Conservation (phyloP, 768 basidiomycete genomes). For the Chiua virens region DNA sequence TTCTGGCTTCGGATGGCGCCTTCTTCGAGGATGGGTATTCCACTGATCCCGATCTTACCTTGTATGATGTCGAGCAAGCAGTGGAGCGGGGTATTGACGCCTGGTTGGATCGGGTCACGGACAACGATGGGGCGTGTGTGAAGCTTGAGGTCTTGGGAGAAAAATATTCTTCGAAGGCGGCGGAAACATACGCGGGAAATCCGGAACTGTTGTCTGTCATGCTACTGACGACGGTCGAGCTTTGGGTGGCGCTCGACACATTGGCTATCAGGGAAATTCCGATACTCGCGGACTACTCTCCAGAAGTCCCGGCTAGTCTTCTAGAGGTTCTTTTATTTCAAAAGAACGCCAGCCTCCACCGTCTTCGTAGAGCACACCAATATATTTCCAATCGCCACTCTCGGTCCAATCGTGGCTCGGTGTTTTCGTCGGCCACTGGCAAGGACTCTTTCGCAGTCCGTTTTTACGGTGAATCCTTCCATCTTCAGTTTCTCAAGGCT, state of each 20-base stretch:
- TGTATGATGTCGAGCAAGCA: slow-evolving; percentile 40
- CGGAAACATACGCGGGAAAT: slow-evolving; percentile 27
- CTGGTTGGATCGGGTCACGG: slow-evolving; percentile 31
- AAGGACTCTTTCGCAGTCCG: slow-evolving; percentile 32
- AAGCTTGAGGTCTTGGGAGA: slow-evolving; percentile 23
- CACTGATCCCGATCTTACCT: slow-evolving; percentile 13
- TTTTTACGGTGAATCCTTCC: slow-evolving; percentile 30
- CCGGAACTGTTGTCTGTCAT: slow-evolving; percentile 44
- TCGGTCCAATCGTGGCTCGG: slow-evolving; percentile 22
- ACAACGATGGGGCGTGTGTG: slow-evolving; percentile 12
- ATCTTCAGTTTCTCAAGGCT: slow-evolving; percentile 25
- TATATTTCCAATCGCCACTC: slow-evolving; percentile 36
- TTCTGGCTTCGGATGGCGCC: slow-evolving; percentile 9
- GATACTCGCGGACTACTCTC: slow-evolving; percentile 32
- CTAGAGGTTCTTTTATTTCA: slow-evolving; percentile 31
- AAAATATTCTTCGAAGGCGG: slow-evolving; percentile 30
- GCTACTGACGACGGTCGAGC: slow-evolving; percentile 38
- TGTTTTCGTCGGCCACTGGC: slow-evolving; percentile 30
- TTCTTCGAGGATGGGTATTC: slow-evolving; percentile 10
- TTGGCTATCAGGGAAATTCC: slow-evolving; percentile 19
- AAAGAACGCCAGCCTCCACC: slow-evolving; percentile 25
- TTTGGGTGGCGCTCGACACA: slow-evolving; percentile 39
- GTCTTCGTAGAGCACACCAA: slow-evolving; percentile 24
- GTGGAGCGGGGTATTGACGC: slow-evolving; percentile 32
- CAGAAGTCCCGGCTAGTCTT: slow-evolving; percentile 30